Percentiles rank a stretch among this genome's conserved stretches.
These are phyloP conservation scores for Allium fistulosum DNA, from an alignment of 106 monocot species.

Conservation along the genomic window DNA sequence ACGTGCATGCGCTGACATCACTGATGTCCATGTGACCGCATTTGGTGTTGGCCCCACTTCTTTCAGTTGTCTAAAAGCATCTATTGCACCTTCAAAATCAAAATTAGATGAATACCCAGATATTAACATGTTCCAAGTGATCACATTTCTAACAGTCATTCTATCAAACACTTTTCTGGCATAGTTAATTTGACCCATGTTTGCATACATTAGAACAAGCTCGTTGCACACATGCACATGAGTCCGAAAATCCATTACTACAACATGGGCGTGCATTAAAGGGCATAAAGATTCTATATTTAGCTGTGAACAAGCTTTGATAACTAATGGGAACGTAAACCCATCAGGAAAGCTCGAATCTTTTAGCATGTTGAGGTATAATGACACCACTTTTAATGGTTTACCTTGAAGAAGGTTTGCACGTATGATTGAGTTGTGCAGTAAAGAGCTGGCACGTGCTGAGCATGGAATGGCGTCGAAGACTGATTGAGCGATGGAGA, in stretches of 20 bases:
- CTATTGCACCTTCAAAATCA: constrained; percentile 15
- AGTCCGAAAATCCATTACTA: constrained; percentile 17
- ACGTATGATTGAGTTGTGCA: constrained; percentile 59
- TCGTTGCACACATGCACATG: constrained; percentile 56
- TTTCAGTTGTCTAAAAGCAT: constrained; percentile 32
- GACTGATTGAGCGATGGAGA: constrained; percentile 21
- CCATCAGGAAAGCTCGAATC: constrained; percentile 20
- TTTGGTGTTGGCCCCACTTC: constrained; percentile 22
- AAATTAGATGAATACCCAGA: constrained; percentile 27
- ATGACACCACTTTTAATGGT: constrained; percentile 7
- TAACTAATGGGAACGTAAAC: constrained; percentile 51
- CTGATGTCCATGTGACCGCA: constrained; percentile 59
- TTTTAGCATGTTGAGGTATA: constrained; percentile 20
- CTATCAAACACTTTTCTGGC: constrained; percentile 45
- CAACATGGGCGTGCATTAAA: constrained; percentile 32
- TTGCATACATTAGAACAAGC: constrained; percentile 29
- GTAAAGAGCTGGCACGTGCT: constrained; percentile 11
- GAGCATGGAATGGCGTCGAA: constrained; percentile 14
- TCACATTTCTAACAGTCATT: constrained; percentile 27
- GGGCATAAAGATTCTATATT: neutral
- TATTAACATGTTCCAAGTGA: constrained; percentile 48
- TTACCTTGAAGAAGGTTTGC: constrained; percentile 27
- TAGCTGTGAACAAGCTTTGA: constrained; percentile 17
- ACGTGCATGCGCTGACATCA: constrained; percentile 45
- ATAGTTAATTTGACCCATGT: constrained; percentile 10